These are phyloP conservation scores for Aspergillus taichungensis DNA, from an alignment of 495 filamentous ascomycete genomes.

Conservation along the genomic window DNA sequence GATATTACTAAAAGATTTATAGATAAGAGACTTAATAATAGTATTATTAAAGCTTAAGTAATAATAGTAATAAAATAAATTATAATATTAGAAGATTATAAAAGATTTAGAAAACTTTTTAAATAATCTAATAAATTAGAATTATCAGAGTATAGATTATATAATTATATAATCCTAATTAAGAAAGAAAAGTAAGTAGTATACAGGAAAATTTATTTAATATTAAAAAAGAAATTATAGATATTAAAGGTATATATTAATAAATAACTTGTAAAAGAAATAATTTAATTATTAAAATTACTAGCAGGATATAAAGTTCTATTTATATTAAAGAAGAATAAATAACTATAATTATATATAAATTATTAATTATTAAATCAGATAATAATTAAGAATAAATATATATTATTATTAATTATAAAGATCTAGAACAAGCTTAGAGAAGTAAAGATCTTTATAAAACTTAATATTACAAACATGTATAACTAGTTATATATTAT, in stretches of 20 bases:
- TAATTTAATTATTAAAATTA: neutral
- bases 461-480: too few species aligned
- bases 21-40: neutral
- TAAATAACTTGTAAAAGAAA: constrained; percentile 4
- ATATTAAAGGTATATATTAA: neutral
- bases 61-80: neutral
- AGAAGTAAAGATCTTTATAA: too few species aligned
- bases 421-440: too few species aligned
- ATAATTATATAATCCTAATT: constrained; percentile 3
- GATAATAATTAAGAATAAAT: too few species aligned
- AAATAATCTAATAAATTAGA: constrained; percentile 2
- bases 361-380: too few species aligned
- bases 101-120: constrained; percentile 1
- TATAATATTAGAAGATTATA: neutral
- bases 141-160: constrained; percentile 1
- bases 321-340: constrained; percentile 1
- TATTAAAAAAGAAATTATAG: constrained; percentile 3
- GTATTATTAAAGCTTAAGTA: neutral
- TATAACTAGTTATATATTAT: too few species aligned
- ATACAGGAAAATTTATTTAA: constrained; percentile 3
- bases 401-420: too few species aligned
- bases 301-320: neutral
- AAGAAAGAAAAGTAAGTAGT: constrained; percentile 1
- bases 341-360: neutral
- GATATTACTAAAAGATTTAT: neutral